These are phyloP conservation scores for Curvularia lunata DNA, from an alignment of 2,329 filamentous ascomycete genomes.

Conservation along the genomic window DNA sequence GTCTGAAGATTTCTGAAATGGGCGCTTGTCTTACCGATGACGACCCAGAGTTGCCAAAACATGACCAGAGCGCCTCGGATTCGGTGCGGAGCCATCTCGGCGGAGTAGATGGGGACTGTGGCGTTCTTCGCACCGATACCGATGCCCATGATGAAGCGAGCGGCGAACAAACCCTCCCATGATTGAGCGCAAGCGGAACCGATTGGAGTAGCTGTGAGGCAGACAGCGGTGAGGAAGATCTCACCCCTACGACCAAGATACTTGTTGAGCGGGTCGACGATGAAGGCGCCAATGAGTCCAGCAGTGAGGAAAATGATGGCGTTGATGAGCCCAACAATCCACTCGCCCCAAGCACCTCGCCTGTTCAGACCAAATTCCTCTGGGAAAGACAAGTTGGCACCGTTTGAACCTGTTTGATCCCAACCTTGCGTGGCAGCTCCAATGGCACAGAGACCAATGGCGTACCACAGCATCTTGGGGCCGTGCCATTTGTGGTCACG, in stretches of 20 bases:
- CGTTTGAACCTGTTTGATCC: conserved; percentile 65
- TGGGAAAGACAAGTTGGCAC: conserved; percentile 68
- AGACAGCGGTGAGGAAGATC: conserved; percentile 47
- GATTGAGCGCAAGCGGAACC: conserved; percentile 47
- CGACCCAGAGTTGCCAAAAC: conserved; percentile 50
- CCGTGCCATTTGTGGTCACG: conserved; percentile 67
- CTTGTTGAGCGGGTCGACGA: conserved; percentile 48
- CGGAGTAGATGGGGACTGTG: conserved; percentile 45
- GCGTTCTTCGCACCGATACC: conserved; percentile 45
- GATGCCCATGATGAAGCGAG: conserved; percentile 46
- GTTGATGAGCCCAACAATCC: conserved; percentile 45
- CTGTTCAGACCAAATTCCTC: conserved; percentile 58
- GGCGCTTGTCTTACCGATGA: conserved; percentile 31
- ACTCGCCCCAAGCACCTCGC: conserved; percentile 28
- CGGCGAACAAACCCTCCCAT: conserved; percentile 47
- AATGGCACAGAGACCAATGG: conserved; percentile 71
- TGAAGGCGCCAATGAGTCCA: conserved; percentile 38
- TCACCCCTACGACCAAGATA: conserved; percentile 47
- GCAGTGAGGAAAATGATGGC: conserved; percentile 51
- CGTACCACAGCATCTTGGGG: conserved; percentile 67
- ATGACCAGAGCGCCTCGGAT: conserved; percentile 49
- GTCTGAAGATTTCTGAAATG: conserved; percentile 16
- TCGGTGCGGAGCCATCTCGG: conserved; percentile 44
- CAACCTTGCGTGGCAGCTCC: conserved; percentile 72
- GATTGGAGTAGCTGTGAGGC: conserved; percentile 47